Conservation (phyloP, 768 basidiomycete species). For the Lactifluus pinguis region DNA sequence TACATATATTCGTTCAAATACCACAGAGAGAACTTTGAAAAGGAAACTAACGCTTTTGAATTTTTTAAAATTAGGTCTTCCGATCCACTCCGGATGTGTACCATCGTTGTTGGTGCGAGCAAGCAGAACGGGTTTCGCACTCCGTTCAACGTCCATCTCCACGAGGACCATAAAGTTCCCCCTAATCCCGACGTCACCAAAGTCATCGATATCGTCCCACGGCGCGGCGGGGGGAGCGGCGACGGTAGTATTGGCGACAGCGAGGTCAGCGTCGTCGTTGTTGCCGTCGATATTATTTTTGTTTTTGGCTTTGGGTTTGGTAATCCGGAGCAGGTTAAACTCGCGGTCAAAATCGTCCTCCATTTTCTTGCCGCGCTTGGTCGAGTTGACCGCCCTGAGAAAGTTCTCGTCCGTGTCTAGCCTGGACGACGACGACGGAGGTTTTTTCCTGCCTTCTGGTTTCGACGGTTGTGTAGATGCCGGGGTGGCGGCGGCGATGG, state of each 20-base stretch:
- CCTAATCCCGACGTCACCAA: conserved; percentile 50
- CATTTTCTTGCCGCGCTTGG: conserved; percentile 51
- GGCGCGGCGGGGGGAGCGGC: conserved; percentile 33
- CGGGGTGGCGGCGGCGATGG: not conserved
- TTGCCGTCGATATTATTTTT: not conserved
- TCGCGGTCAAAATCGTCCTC: conserved; percentile 68
- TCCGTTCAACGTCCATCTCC: conserved; percentile 41
- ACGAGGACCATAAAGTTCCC: conserved; percentile 74
- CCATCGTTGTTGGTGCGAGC: not conserved
- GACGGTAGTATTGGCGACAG: conserved; percentile 5
- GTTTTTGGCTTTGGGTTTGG: conserved; percentile 37
- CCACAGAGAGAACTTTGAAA: no score
- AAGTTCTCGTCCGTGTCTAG: conserved; percentile 53
- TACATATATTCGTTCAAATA: not conserved
- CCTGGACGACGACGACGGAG: not conserved
- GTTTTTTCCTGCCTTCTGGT: not conserved
- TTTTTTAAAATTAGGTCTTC: conserved; percentile 58
- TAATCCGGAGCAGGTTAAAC: conserved; percentile 63
- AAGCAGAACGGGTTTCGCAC: not conserved
- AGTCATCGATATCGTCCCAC: conserved; percentile 52
- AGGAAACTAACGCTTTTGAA: conserved; percentile 51
- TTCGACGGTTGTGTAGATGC: not conserved
- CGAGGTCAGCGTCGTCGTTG: conserved; percentile 25
- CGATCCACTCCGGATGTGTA: conserved; percentile 30
- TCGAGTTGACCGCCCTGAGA: conserved; percentile 60